phyloP scores from a whole-genome alignment of 495 filamentous ascomycete species.

The Penicillium taxi region DNA sequence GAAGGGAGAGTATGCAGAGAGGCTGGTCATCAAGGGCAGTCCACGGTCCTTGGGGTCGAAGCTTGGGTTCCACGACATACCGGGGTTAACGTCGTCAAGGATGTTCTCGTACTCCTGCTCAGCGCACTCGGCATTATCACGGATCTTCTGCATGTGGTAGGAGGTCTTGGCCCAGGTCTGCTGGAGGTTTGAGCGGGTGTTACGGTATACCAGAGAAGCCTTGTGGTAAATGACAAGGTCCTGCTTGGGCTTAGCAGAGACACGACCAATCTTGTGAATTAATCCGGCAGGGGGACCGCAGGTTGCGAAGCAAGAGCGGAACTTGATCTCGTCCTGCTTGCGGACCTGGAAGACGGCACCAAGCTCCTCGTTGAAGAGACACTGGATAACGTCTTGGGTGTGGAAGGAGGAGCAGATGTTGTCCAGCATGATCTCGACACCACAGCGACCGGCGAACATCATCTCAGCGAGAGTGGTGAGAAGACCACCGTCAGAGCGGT shows the following conservation, averaged over 20 bases:
- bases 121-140: conserved; percentile 83
- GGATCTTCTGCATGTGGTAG: conserved; percentile 79
- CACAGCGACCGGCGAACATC: conserved; percentile 96
- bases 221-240: conserved; percentile 67
- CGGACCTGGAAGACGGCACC: conserved; percentile 94
- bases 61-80: conserved; percentile 75
- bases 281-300: conserved; percentile 76
- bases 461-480: conserved; percentile 91
- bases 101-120: conserved; percentile 78
- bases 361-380: conserved; percentile 94
- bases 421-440: conserved; percentile 78
- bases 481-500: conserved; percentile 86
- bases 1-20: conserved; percentile 55
- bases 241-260: conserved; percentile 65
- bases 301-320: conserved; percentile 85
- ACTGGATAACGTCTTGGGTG: conserved; percentile 56
- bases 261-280: conserved; percentile 73
- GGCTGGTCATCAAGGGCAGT: conserved; percentile 56
- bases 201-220: conserved; percentile 55
- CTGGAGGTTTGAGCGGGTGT: conserved; percentile 66
- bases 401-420: conserved; percentile 49
- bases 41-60: conserved; percentile 75
- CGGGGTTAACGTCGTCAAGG: conserved; percentile 67
- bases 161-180: conserved; percentile 85
- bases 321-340: conserved; percentile 71